Conservation (phyloP, 768 basidiomycete species). For the Royoungia palumana region DNA sequence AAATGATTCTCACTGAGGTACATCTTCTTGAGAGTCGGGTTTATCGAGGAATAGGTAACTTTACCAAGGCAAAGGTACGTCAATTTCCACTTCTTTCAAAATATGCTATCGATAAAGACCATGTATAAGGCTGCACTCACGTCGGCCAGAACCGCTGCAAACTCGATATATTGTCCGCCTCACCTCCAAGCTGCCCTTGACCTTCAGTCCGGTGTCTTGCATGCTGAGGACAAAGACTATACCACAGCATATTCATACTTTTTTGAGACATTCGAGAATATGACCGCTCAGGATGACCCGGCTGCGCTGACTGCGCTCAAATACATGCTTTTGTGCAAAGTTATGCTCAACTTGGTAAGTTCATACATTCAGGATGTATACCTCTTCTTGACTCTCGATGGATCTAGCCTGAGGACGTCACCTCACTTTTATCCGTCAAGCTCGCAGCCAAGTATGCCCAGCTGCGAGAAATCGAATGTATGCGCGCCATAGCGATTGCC, state of each 20-base stretch:
- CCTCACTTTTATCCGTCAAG: conserved; percentile 80
- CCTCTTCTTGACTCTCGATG: neutral
- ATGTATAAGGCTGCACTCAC: conserved; percentile 71
- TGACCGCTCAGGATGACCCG: conserved; percentile 73
- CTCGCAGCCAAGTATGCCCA: conserved; percentile 86
- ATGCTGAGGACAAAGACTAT: conserved; percentile 98
- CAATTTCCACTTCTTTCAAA: neutral
- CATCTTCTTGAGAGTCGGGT: conserved; percentile 91
- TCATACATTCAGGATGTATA: neutral
- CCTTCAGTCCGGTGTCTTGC: conserved; percentile 75
- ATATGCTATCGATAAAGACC: neutral
- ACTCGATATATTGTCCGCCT: conserved; percentile 90
- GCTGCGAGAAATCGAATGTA: conserved; percentile 86
- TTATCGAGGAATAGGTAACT: conserved; percentile 84
- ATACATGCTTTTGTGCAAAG: conserved; percentile 97
- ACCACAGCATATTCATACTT: conserved; percentile 97
- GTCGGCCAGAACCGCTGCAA: conserved; percentile 88
- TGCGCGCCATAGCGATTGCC: conserved; percentile 93
- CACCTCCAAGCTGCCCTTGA: conserved; percentile 60
- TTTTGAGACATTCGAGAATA: conserved; percentile 92
- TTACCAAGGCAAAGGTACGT: conserved; percentile 83
- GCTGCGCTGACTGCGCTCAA: conserved; percentile 82
- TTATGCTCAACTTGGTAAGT: conserved; percentile 92
- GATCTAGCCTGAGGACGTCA: conserved; percentile 87
- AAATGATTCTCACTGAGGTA: conserved; percentile 96